Evolutionary conservation across 108 stramenopile genomes (phyloP).

Genomic region (Fragilaria radians): DNA sequence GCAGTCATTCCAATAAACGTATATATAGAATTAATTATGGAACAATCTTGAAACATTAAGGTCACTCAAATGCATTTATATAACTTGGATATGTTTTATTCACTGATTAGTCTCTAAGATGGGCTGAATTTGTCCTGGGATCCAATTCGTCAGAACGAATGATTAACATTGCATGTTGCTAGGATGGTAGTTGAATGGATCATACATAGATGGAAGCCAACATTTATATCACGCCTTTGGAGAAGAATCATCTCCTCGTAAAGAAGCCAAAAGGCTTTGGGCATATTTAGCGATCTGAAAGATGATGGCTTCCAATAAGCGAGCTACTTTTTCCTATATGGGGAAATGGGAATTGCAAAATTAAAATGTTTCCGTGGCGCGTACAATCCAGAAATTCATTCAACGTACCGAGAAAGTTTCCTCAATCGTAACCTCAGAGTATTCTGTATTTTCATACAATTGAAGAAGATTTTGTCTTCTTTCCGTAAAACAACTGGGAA

Average conservation of each 20-base stretch:
- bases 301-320: conserved; percentile 26
- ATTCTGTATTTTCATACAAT: conserved; percentile 82
- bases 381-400: not conserved
- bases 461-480: conserved; percentile 89
- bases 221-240: too few species aligned
- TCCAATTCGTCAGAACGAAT: too few species aligned
- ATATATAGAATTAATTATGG: too few species aligned
- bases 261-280: not conserved
- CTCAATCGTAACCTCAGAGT: conserved; percentile 74
- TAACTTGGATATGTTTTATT: too few species aligned
- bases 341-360: not conserved
- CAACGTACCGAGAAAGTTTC: conserved; percentile 38
- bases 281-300: conserved; percentile 17
- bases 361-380: not conserved
- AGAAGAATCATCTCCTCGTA: not conserved
- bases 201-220: too few species aligned
- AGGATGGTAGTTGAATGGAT: too few species aligned
- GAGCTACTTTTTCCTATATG: conserved; percentile 11
- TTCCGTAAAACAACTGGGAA: conserved; percentile 96
- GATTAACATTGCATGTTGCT: too few species aligned
- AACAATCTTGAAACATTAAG: too few species aligned
- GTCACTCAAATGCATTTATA: too few species aligned
- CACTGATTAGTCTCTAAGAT: too few species aligned
- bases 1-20: too few species aligned
- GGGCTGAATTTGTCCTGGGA: too few species aligned